Percentiles rank a stretch among this genome's conserved stretches.
Conservation (phyloP, 495 filamentous ascomycete species). For the Neurospora sp. region DNA sequence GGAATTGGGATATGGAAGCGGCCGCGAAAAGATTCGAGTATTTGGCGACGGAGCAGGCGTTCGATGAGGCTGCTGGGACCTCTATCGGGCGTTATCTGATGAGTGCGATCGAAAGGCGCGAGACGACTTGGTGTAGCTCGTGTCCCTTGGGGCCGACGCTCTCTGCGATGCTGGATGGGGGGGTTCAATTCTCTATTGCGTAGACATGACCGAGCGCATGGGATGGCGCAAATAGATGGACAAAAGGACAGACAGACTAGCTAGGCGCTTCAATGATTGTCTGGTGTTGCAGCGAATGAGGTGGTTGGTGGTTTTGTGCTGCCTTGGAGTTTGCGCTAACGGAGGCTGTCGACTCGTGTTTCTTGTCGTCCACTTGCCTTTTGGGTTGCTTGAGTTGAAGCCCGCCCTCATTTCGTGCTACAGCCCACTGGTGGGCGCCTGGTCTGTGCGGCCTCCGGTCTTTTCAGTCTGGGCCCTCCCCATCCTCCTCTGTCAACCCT, state of each 20-base stretch:
- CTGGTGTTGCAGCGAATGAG: background rate
- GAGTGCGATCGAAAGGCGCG: background rate
- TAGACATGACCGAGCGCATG: slow-evolving; percentile 16
- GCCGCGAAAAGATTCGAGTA: background rate
- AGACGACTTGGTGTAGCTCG: background rate
- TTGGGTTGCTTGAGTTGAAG: slow-evolving; percentile 12
- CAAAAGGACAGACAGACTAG: background rate
- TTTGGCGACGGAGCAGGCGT: background rate
- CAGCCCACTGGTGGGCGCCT: slow-evolving; percentile 3
- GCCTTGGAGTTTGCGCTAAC: background rate
- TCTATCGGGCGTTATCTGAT: background rate
- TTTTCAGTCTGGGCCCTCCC: background rate
- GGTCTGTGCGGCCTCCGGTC: slow-evolving; percentile 8
- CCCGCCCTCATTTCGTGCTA: slow-evolving; percentile 14
- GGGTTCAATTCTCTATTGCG: background rate
- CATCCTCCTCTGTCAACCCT: slow-evolving; percentile 5
- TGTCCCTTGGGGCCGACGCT: background rate
- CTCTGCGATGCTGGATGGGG: background rate
- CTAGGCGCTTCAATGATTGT: background rate
- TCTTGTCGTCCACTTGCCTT: background rate
- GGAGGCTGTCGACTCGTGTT: background rate
- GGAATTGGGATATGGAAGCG: background rate
- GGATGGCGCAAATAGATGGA: slow-evolving; percentile 1
- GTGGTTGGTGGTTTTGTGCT: background rate
- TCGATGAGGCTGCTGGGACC: background rate